Evolutionary conservation across 2,329 filamentous ascomycete genomes (phyloP).

Genomic region (Cercospora zeae-maydis): DNA sequence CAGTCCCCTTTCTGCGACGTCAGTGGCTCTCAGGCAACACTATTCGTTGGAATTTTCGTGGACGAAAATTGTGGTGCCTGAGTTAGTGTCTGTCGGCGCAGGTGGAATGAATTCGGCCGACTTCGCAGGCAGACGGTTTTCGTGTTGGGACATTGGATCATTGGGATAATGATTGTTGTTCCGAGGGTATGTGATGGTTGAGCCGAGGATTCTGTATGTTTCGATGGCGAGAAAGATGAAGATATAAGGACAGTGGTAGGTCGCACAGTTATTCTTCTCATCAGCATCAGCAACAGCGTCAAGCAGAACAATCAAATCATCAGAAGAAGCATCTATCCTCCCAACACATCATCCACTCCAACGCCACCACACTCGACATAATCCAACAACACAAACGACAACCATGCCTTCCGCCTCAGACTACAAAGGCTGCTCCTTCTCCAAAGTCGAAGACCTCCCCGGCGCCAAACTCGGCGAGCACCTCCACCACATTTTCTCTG

Average conservation of each 20-base stretch:
- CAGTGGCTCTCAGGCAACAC: conserved; percentile 9
- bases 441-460: conserved; percentile 5
- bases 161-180: not conserved
- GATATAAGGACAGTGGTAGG: conserved; percentile 3
- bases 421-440: conserved; percentile 1
- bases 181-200: conserved; percentile 1
- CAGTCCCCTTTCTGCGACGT: conserved; percentile 4
- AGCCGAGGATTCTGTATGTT: conserved; percentile 3
- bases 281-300: conserved; percentile 1
- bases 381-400: not conserved
- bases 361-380: not conserved
- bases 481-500: conserved; percentile 10
- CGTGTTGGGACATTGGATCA: conserved; percentile 6
- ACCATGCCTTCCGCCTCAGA: conserved; percentile 3
- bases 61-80: conserved; percentile 9
- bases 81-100: not conserved
- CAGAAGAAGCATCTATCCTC: not conserved
- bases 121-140: conserved; percentile 8
- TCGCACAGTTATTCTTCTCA: not conserved
- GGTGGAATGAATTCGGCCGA: not conserved
- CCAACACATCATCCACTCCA: not conserved
- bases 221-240: not conserved
- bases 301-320: not conserved
- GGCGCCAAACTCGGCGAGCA: conserved; percentile 8
- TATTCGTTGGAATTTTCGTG: conserved; percentile 6